phyloP scores from a whole-genome alignment of 2,329 filamentous ascomycete genomes.

The Epichloe typhina region DNA sequence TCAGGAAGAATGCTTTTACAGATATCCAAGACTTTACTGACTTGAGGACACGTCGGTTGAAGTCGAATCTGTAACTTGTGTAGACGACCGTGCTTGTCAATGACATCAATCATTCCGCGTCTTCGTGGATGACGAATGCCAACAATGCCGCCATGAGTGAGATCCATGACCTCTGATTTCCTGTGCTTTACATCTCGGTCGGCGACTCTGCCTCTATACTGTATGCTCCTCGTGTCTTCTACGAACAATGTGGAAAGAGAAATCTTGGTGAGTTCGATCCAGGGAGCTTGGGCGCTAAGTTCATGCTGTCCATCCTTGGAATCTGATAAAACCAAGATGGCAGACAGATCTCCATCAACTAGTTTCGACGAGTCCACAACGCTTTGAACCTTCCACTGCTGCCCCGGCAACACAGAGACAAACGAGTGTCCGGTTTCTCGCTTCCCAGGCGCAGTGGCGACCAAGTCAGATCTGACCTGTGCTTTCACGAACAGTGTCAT shows the following conservation, averaged over 20 bases:
- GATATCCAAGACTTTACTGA: constrained; percentile 44
- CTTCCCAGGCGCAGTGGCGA: constrained; percentile 11
- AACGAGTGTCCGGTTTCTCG: constrained; percentile 9
- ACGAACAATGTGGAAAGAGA: constrained; percentile 46
- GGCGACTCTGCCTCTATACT: constrained; percentile 37
- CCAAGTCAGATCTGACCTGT: constrained; percentile 18
- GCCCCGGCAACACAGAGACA: constrained; percentile 25
- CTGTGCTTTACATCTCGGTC: constrained; percentile 38
- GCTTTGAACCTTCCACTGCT: constrained; percentile 47
- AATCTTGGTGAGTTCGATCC: constrained; percentile 58
- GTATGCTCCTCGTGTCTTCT: constrained; percentile 46
- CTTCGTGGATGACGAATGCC: constrained; percentile 45
- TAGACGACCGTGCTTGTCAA: constrained; percentile 46
- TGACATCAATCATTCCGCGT: constrained; percentile 50
- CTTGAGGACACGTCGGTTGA: constrained; percentile 49
- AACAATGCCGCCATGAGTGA: constrained; percentile 33
- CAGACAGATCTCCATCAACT: constrained; percentile 51
- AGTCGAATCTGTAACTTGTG: constrained; percentile 59
- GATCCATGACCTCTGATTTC: constrained; percentile 31
- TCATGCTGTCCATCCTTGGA: constrained; percentile 50
- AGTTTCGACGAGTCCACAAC: constrained; percentile 63
- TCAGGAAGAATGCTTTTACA: constrained; percentile 52
- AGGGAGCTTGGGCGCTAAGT: constrained; percentile 61
- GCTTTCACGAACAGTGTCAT: constrained; percentile 47
- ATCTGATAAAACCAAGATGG: constrained; percentile 57